Base-by-base conservation (phyloP, 352 stramenopile genomes). In the Phytophthora cryptogea region DNA sequence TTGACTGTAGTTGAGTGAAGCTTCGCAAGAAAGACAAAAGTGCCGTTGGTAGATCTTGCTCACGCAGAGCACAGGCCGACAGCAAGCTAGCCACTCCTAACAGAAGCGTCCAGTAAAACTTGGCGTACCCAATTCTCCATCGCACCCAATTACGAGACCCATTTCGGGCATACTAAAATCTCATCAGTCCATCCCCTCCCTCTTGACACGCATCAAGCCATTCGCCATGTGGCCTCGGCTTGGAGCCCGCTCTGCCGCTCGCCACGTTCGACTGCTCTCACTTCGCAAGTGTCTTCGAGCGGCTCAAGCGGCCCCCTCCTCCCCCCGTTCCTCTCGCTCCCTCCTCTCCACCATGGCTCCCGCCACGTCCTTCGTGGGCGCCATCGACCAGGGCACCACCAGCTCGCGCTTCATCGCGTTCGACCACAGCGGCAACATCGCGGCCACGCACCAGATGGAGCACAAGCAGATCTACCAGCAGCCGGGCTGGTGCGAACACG, bases 331-430 rank as follows among this genome's bases (percentile, higher is more conserved):
- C 9, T 49, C 60, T n/a, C 14, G 50, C 11, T 39, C 43, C 36
- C 14, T 58, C 50, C 32, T 63, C 28, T 54, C 51, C 33, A 68
- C 43, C 42, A 86, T 80, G 67, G 73, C 54, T 61, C 64, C 60
- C 30, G 53, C 74, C 20, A 59, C 78, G 53, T 83, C 74, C 35
- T 84, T 78, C 68, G 66, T 93, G 36, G 95, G 90, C 54, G 75
- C 95, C 55, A 98, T 99, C 68, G 96, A 99, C 72, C 95, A 99
- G 82, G 97, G 97, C 68, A 99, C 97, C n/a, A 98, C 89, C 7
- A 97, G 82, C 58, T 97, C 97, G 27, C 89, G 97, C 46, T 99
- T 99, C 80, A 95, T 99, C 47, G 72, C 98, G 8, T 98, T 99
- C 74, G 78, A 95, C 63, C 70, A 90, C 50, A 66, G 74, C 31